These are phyloP conservation scores for Microascus cirrosus DNA, from an alignment of 2,329 filamentous ascomycete species.

Conservation along the genomic window DNA sequence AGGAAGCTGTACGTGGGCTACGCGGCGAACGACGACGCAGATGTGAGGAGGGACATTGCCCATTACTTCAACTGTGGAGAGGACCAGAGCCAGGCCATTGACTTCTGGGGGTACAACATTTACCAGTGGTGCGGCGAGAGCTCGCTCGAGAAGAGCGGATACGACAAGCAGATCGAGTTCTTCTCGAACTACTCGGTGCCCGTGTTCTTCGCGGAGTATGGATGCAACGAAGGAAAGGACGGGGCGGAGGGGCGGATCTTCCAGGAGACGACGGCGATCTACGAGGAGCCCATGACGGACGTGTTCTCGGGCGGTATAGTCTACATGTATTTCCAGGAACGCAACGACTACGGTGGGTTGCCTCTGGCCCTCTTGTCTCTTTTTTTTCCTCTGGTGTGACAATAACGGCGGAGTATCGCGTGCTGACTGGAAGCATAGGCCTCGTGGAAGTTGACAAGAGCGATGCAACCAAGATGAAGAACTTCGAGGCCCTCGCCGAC, in stretches of 20 bases:
- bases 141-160: conserved; percentile 65
- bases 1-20: conserved; percentile 90
- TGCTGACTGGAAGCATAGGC: conserved; percentile 28
- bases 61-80: conserved; percentile 89
- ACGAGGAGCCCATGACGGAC: conserved; percentile 64
- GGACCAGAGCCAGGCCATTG: conserved; percentile 53
- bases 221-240: conserved; percentile 60
- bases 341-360: conserved; percentile 68
- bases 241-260: conserved; percentile 62
- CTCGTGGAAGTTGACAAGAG: conserved; percentile 53
- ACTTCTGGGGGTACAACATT: conserved; percentile 99
- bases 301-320: conserved; percentile 96
- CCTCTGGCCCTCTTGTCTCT: neutral
- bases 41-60: conserved; percentile 71
- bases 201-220: conserved; percentile 97
- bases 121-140: conserved; percentile 97
- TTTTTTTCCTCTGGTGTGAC: neutral
- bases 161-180: conserved; percentile 71
- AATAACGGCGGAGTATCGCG: conserved; percentile 8
- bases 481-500: conserved; percentile 63
- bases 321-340: conserved; percentile 96
- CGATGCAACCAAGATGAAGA: conserved; percentile 54
- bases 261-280: conserved; percentile 75
- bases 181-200: conserved; percentile 85
- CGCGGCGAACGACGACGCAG: conserved; percentile 84